Evolutionary conservation across 129 eudicot genomes (phyloP), one percentile per base, ranked within the genome.

Genomic region (Centrapalus pauciflorus): DNA sequence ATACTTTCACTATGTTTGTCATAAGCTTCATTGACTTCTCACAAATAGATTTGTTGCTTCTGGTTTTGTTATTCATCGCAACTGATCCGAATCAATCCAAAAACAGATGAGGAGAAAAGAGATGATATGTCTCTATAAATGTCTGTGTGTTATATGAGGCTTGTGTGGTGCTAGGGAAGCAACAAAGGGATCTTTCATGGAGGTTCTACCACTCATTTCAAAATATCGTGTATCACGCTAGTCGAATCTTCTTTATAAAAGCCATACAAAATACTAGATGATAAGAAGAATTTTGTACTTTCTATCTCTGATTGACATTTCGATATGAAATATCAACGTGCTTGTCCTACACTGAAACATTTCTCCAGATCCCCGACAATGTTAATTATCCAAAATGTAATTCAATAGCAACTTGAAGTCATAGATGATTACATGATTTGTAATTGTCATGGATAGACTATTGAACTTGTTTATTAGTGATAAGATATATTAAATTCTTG

Each of bases 21-120:
- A 77, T 71, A 67, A 81, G 29, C 52, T 77, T 66, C 86, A 81
- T 81, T 13, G 82, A 76, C 29, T 55, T 81, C 77, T 81, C 82
- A 55, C 86, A 81, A 24, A 77, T 56, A 30, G 86, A 77, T 32
- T 48, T 34, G 29, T 67, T 67, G 59, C 56, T 45, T 81, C 70
- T 72, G 46, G 55, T 46, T 49, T 81, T 77, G 69, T 37, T 77
- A 56, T 19, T 73, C 86, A 76, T 80, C 71, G 63, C 63, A 52
- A 57, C 27, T 13, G 54, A 45, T 66, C 24, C 24, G 55, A 61
- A 32, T 14, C 13, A 43, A 33, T 49, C 33, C 12, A 66, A 13
- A 26, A 38, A 38, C 14, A 24, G 23, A 57, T 59, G 14, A 57
- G 46, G 26, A 37, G 75, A 61, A n/a, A 45, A 28, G 38, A 14